Percentiles rank a stretch among this genome's conserved stretches.
These are phyloP conservation scores for Acanthochlamys bracteata DNA, from an alignment of 106 monocot species.

Conservation along the genomic window DNA sequence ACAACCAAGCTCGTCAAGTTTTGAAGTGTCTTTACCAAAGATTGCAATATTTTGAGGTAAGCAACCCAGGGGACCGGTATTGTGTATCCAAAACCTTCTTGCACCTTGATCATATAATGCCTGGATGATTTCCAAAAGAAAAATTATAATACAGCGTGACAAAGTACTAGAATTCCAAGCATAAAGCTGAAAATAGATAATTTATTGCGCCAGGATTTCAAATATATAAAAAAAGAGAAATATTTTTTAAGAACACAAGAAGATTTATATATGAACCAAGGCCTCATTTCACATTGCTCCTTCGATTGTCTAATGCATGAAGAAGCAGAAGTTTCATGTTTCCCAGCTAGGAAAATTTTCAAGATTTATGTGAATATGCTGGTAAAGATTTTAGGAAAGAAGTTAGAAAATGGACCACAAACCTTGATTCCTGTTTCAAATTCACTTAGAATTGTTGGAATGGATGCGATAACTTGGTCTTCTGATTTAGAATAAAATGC, in stretches of 20 bases:
- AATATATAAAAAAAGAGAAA: no score
- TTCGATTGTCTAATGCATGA: no score
- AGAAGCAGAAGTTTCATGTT: no score
- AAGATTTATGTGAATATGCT: no score
- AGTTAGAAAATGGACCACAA: neutral
- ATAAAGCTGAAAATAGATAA: neutral
- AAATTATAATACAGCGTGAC: no score
- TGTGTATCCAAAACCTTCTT: conserved; percentile 89
- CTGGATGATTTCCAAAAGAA: conserved; percentile 23
- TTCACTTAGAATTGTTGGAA: conserved; percentile 70
- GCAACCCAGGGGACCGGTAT: conserved; percentile 91
- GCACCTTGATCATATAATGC: conserved; percentile 83
- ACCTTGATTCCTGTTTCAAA: conserved; percentile 87
- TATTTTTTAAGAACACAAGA: no score
- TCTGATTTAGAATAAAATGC: conserved; percentile 71
- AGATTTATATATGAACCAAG: no score
- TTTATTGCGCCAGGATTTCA: no score
- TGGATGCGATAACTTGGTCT: conserved; percentile 76
- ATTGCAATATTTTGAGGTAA: conserved; percentile 63
- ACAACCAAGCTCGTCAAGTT: conserved; percentile 74
- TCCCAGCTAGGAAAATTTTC: no score
- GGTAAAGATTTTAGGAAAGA: no score
- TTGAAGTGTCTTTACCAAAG: conserved; percentile 71
- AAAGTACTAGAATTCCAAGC: no score
- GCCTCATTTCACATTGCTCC: no score